Percentiles rank a stretch among this genome's conserved stretches.
Conservation (phyloP, 176 grass and related monocot species). For the Oryza glaberrima region DNA sequence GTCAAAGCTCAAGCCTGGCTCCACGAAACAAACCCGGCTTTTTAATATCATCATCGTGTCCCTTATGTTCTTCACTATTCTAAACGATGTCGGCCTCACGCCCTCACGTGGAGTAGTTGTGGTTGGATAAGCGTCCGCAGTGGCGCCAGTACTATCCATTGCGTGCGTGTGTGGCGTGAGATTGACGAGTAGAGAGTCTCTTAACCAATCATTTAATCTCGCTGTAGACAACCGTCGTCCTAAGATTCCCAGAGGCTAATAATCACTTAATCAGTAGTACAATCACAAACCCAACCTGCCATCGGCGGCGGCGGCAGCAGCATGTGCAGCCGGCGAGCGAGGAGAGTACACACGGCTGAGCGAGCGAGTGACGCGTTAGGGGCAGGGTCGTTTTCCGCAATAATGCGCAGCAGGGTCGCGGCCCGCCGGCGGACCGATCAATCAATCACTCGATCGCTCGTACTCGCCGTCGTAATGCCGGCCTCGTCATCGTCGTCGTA, state of each 20-base stretch:
- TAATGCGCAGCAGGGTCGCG: background rate
- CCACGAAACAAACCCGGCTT: background rate
- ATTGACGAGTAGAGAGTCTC: background rate
- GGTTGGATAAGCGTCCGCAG: constrained; percentile 27
- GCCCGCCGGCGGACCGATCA: background rate
- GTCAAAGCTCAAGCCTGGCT: no score
- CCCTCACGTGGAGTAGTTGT: background rate
- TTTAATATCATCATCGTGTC: background rate
- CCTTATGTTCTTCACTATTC: background rate
- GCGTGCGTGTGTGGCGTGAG: constrained; percentile 23
- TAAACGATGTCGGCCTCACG: background rate
- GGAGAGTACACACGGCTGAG: background rate
- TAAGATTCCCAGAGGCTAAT: background rate
- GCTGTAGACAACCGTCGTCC: constrained; percentile 9
- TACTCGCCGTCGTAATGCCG: background rate
- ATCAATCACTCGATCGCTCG: background rate
- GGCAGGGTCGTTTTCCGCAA: constrained; percentile 24
- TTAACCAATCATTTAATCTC: background rate
- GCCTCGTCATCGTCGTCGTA: background rate
- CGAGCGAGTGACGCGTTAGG: background rate
- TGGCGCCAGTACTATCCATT: background rate
- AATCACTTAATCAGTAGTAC: no score
- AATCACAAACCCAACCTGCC: background rate
- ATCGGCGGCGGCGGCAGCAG: background rate
- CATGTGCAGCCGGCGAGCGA: background rate